Evolutionary conservation across 2,329 filamentous ascomycete species (phyloP), one percentile per base, ranked within the genome.

Genomic region (Bertia moriformis): DNA sequence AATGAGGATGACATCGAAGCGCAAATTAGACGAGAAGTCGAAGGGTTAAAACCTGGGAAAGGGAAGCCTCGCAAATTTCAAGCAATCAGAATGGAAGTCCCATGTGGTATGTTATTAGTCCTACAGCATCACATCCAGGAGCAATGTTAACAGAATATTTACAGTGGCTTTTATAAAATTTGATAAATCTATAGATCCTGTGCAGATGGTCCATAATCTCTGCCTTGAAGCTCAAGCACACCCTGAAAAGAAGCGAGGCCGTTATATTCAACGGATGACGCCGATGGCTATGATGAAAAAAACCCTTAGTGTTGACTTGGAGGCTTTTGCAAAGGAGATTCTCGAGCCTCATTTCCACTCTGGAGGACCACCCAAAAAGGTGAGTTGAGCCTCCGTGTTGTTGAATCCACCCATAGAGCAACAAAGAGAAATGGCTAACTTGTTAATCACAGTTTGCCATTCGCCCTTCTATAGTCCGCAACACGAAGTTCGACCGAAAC

Each of bases 381-480:
- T 73, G 47, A 51, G 60, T 50, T 40, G 40, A 36, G 43, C 13
- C 29, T 4, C 18, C 29, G 3, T 7, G 18, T 12, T 22, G 19
- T 29, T 22, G 40, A 32, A 17, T 35, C 24, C 15, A 17, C 22
- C 10, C 24, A n/a, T 35, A 27, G 22, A 27, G 7, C 17, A 19
- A 29, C 22, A 10, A 27, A 7, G 22, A n/a, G n/a, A n/a, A n/a
- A n/a, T n/a, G n/a, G n/a, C n/a, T n/a, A n/a, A n/a, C n/a, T n/a
- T n/a, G n/a, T n/a, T n/a, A n/a, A n/a, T n/a, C 14, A 40, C 53
- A 78, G 69, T 80, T 75, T 47, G 74, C 75, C 4, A 78, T 80
- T 44, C 66, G 74, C 12, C 67, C 74, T 20, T 71, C 66, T 2
- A 64, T 78, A 38, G 66, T 74, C 37, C 73, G 74, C 46, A 72